phyloP scores from a whole-genome alignment of 2,329 filamentous ascomycete species.

The Neofusicoccum parvum region DNA sequence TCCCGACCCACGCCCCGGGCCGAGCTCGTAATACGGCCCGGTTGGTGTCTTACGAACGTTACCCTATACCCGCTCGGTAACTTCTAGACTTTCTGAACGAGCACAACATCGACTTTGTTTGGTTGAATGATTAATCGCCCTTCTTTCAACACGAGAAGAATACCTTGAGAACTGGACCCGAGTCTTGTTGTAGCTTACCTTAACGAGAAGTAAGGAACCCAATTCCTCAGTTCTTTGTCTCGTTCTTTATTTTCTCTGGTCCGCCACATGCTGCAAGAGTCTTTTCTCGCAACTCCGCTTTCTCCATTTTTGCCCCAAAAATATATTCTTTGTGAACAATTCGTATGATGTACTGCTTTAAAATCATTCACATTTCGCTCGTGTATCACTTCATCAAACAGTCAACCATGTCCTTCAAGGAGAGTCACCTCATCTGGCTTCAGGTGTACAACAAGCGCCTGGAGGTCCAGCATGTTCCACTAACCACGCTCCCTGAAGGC shows the following conservation, averaged over 20 bases:
- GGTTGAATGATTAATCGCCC: no score
- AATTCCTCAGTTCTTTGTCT: neutral
- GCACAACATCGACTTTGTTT: no score
- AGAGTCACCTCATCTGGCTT: neutral
- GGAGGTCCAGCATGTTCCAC: neutral
- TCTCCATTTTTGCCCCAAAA: neutral
- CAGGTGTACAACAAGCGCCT: slow-evolving; percentile 1
- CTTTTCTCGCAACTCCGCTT: neutral
- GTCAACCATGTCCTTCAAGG: neutral
- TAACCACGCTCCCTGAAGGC: neutral
- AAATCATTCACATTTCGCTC: neutral
- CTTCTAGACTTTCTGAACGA: no score
- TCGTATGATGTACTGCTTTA: neutral
- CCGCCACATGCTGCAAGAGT: neutral
- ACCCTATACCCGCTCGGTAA: no score
- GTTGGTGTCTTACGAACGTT: no score
- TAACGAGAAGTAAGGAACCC: no score
- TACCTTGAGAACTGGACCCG: neutral
- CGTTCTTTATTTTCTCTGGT: neutral
- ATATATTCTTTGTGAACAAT: neutral
- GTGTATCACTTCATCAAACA: neutral
- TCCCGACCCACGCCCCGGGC: no score
- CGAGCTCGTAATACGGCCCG: no score
- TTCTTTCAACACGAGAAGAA: neutral
- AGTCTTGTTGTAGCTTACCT: neutral